Evolutionary conservation across 306 rosid genomes (phyloP), one percentile per base, ranked within the genome.

Genomic region (Benincasa hispida): DNA sequence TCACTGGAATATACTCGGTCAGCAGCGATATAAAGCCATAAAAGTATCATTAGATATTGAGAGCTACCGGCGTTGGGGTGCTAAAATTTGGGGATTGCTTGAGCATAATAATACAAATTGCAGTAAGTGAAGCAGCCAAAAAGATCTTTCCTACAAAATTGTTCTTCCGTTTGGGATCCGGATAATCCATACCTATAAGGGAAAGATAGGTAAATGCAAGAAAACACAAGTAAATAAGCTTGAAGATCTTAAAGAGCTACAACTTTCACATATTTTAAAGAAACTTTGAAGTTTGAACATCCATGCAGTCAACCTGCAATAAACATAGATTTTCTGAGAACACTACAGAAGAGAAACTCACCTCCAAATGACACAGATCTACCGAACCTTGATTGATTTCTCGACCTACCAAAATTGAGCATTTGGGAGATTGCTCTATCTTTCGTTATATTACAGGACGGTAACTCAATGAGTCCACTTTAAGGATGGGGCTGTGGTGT

Each of bases 291-390:
- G 73, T 67, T 67, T 67, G 54, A 67, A 50, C 41, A 27, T 57
- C 2, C 59, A 39, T 8, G 22, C 12, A 48, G 59, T 9, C 30
- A 69, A 69, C 75, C 30, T 72, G 18, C 60, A 72, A 47, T 72
- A 27, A 25, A 48, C 76, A 72, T 48, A 13, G 54, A 41, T n/a
- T 13, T 41, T 45, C 39, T 1, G 3, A 42, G 8, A 2, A 48
- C 76, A 27, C 41, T 47, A 50, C 9, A 48, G 21, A 60, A 28
- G 24, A 74, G 62, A 86, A 79, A 28, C 87, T 74, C 84, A 92
- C 99, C 99, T 76, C 98, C 98, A 58, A 94, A 76, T 61, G 97
- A 82, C 87, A 89, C 72, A 76, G 99, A 54, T 86, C 97, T 85
- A 76, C 77, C 72, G 25, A 85, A 74, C 90, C 99, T 88, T 24